Evolutionary conservation across 805 yeast species (phyloP), one percentile per base, ranked within the genome.

Genomic region (Teunomyces tritomae): DNA sequence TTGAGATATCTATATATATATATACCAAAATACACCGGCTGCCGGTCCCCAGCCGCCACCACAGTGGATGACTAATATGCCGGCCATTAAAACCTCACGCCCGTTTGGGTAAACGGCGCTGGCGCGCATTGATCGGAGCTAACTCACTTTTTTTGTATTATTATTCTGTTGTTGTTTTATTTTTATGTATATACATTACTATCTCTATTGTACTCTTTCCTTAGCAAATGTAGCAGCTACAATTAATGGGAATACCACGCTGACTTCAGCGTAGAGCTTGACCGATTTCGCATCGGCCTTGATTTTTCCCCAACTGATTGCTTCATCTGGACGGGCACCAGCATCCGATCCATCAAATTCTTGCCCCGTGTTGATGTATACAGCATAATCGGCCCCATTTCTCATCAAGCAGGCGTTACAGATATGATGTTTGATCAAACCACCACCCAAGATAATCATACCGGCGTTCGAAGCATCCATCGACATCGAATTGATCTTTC

Each of bases 261-360:
- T 87, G 13, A 89, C 99, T 65, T 94, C 99, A 11, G 96, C 95
- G 59, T 88, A 94, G 39, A 94, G 91, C 71, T 94, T 94, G 48
- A 90, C 96, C 50, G 85, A 80, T 60, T 80, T 82, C 28, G 99
- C 99, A 36, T 89, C 96, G 5, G 96, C 87, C 72, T 89, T 91
- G 70, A 94, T 94, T 69, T 94, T 94, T 54, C 99, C 99, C 99
- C 99, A 94, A 34, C 96, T 87, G 45, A 94, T 87, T 26, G 99
- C 99, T 72, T 94, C 99, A 66, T 94, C 99, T 1, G 98, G 98
- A 65, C 99, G 82, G 5, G 99, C 99, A 55, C 99, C 99, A 8
- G 99, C 98, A 68, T 94, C 99, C 20, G 97, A 89, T 41, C 99
- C 99, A 64, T 94, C 99, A 59, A 90, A 94, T 66, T 94, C 99